Evolutionary conservation across 2,329 filamentous ascomycete species (phyloP).

Genomic region (Cladosporium austrohemisphaericum): DNA sequence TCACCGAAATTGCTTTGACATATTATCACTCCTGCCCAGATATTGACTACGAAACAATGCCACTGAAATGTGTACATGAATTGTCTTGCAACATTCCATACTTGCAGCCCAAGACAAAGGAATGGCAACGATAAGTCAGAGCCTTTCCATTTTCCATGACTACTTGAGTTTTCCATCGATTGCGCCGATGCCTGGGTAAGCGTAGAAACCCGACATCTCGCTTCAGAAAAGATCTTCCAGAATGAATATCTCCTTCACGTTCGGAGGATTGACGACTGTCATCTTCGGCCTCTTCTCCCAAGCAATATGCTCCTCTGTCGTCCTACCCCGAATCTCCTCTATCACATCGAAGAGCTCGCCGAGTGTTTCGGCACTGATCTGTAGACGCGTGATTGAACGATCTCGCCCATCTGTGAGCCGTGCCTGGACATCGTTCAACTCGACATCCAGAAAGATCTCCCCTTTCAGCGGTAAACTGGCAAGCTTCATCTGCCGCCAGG

Average conservation of each 20-base stretch:
- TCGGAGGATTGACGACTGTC: conserved; percentile 8
- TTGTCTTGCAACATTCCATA: too few species aligned
- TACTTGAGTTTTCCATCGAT: too few species aligned
- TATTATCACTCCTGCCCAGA: too few species aligned
- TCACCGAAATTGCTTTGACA: too few species aligned
- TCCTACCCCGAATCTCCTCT: conserved; percentile 1
- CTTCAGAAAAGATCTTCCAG: conserved; percentile 4
- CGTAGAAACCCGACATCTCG: not conserved
- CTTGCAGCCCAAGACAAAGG: too few species aligned
- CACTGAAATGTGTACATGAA: too few species aligned
- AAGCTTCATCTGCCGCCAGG: conserved; percentile 11
- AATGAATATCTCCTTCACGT: conserved; percentile 9
- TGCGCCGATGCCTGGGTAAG: not conserved
- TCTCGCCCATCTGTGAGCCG: conserved; percentile 5
- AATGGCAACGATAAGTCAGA: too few species aligned
- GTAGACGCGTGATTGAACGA: conserved; percentile 2
- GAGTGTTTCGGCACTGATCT: conserved; percentile 3
- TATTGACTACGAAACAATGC: too few species aligned
- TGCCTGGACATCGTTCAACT: conserved; percentile 1
- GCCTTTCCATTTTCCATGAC: not conserved
- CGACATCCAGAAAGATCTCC: conserved; percentile 8
- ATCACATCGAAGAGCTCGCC: conserved; percentile 11
- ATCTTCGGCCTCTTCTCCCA: conserved; percentile 13
- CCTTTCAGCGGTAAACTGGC: conserved; percentile 4
- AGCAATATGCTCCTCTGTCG: conserved; percentile 2